Percentiles rank a stretch among this genome's conserved stretches.
These are phyloP conservation scores for Cyanidioschyzon merolae DNA, from an alignment of 23 red algal genomes.

Conservation along the genomic window DNA sequence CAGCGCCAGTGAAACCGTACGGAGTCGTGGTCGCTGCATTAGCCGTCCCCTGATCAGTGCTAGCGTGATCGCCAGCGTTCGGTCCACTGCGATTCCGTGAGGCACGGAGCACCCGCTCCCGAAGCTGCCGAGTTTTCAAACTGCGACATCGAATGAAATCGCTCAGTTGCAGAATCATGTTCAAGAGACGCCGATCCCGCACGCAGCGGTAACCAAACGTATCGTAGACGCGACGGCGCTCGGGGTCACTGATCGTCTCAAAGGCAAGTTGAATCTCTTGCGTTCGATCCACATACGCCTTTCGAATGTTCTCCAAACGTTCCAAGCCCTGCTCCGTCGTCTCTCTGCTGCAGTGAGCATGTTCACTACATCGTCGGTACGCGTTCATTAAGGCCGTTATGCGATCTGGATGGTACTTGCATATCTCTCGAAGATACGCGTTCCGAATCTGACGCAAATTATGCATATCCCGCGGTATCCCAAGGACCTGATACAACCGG, in stretches of 20 bases:
- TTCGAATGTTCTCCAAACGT: background rate
- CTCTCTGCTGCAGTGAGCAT: background rate
- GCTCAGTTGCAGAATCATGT: conserved; percentile 4
- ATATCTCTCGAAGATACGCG: background rate
- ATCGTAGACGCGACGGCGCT: conserved; percentile 3
- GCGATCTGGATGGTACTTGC: conserved; percentile 2
- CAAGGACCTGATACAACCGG: background rate
- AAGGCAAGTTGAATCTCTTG: conserved; percentile 8
- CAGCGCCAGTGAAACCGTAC: background rate
- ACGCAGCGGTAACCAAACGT: conserved; percentile 3
- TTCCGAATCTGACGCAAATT: background rate
- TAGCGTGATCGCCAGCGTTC: background rate
- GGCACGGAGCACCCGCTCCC: background rate
- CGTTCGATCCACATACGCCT: background rate
- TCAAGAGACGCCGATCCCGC: conserved; percentile 1
- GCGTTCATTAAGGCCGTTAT: background rate
- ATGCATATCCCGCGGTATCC: background rate
- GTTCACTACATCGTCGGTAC: background rate
- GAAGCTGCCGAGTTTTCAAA: background rate
- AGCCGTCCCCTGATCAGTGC: background rate
- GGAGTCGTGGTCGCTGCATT: background rate
- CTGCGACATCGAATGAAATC: background rate
- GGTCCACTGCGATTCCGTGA: background rate
- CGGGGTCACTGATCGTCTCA: conserved; percentile 3
- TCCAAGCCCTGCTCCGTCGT: background rate